Evolutionary conservation across 208 protist genomes (phyloP).

Genomic region (Crithidia mellificae): DNA sequence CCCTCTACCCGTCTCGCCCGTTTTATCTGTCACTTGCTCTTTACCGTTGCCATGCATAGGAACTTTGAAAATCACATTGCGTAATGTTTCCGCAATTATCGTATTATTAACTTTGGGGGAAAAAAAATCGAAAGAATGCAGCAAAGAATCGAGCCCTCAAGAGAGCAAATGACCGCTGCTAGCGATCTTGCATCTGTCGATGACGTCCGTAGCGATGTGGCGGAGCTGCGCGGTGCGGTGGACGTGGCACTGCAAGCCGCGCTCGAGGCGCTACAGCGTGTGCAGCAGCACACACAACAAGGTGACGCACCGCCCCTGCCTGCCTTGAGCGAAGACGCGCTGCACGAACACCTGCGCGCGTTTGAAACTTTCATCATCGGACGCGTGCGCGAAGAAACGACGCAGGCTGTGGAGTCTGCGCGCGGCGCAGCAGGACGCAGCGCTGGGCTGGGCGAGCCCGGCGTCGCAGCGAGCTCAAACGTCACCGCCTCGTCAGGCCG

Average conservation of each 20-base stretch:
- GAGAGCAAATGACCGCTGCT: not conserved
- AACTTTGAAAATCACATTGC: not conserved
- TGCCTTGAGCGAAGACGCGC: not conserved
- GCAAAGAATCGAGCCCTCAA: not conserved
- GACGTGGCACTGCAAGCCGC: conserved; percentile 1
- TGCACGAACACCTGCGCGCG: conserved; percentile 24
- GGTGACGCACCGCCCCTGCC: not conserved
- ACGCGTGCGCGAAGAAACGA: conserved; percentile 32
- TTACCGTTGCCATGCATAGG: too few relatives aligned
- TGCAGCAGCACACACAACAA: not conserved
- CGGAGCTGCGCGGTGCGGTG: conserved; percentile 1
- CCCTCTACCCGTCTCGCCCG: too few relatives aligned
- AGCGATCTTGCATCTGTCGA: not conserved
- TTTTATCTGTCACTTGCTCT: too few relatives aligned
- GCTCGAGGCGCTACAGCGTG: not conserved
- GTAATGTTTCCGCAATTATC: too few relatives aligned
- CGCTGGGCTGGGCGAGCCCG: too few relatives aligned
- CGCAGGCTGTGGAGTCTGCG: conserved; percentile 1
- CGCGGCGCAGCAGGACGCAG: too few relatives aligned
- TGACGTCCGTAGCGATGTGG: not conserved
- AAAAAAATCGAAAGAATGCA: too few relatives aligned
- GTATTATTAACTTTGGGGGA: too few relatives aligned
- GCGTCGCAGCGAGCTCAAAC: too few relatives aligned
- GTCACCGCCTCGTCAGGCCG: not conserved
- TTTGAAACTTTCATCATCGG: conserved; percentile 54